A percentile compares a stretch with the other conserved stretches of the same genome.
phyloP scores from a whole-genome alignment of 2,329 filamentous ascomycete genomes.

The Epichloe uncinata region DNA sequence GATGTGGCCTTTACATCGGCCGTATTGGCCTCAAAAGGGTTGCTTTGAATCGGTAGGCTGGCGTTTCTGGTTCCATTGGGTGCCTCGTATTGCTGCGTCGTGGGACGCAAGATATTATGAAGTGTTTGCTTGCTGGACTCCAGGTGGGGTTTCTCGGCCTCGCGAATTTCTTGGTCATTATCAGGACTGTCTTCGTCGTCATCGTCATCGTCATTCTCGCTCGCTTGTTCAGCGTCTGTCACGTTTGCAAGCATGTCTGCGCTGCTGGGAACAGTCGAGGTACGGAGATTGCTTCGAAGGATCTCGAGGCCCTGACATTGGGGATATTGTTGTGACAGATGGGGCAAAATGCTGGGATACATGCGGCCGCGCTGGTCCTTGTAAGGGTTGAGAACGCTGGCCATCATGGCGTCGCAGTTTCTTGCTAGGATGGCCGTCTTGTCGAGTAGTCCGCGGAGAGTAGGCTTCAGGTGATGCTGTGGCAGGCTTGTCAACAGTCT shows the following conservation, averaged over 20 bases:
- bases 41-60: conserved; percentile 18
- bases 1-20: conserved; percentile 1
- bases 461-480: conserved; percentile 53
- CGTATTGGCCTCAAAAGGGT: conserved; percentile 22
- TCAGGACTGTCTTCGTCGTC: conserved; percentile 9
- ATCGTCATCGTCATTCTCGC: conserved; percentile 24
- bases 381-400: conserved; percentile 71
- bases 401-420: conserved; percentile 59
- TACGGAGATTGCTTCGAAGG: conserved; percentile 46
- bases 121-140: background rate
- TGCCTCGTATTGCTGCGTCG: conserved; percentile 7
- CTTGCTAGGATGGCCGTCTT: conserved; percentile 63
- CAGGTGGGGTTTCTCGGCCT: background rate
- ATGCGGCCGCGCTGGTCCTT: conserved; percentile 48
- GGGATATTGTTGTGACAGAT: conserved; percentile 55
- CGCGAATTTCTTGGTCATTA: conserved; percentile 9
- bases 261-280: conserved; percentile 15
- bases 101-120: conserved; percentile 9
- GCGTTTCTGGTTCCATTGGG: conserved; percentile 12
- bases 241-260: conserved; percentile 16
- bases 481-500: conserved; percentile 49
- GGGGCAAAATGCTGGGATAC: conserved; percentile 65
- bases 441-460: conserved; percentile 63
- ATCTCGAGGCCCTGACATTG: conserved; percentile 56
- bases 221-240: conserved; percentile 26